Percentiles rank a stretch among this genome's conserved stretches.
Evolutionary conservation across 306 rosid genomes (phyloP).

Genomic region (Casuarina cunninghamiana): DNA sequence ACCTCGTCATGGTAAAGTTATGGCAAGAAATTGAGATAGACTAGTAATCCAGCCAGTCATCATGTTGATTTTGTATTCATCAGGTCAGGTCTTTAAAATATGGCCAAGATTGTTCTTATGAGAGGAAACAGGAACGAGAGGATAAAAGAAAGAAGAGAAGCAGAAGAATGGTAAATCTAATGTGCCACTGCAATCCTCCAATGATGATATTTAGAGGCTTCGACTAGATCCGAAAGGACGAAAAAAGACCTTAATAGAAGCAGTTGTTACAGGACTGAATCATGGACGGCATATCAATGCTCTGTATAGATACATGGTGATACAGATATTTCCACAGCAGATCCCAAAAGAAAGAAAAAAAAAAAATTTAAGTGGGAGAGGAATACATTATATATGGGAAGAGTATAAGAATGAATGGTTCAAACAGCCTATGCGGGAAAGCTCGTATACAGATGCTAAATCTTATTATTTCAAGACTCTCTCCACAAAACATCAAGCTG

Average conservation of each 20-base stretch:
- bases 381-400: neutral
- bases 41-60: neutral
- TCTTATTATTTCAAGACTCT: neutral
- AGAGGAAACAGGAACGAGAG: neutral
- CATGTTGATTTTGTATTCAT: neutral
- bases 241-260: too few relatives aligned
- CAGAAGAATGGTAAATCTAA: neutral
- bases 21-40: neutral
- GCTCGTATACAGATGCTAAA: neutral
- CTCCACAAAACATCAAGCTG: neutral
- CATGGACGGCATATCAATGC: too few relatives aligned
- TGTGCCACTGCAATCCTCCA: neutral
- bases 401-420: neutral
- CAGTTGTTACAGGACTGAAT: too few relatives aligned
- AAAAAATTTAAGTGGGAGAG: too few relatives aligned
- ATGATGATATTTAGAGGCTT: neutral
- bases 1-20: neutral
- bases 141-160: neutral
- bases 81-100: neutral
- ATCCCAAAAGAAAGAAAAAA: too few relatives aligned
- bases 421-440: neutral
- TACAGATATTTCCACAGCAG: too few relatives aligned
- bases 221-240: neutral
- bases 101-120: neutral
- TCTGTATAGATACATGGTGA: too few relatives aligned